phyloP scores from a whole-genome alignment of 352 stramenopile genomes.

The Phytophthora pinifolia region DNA sequence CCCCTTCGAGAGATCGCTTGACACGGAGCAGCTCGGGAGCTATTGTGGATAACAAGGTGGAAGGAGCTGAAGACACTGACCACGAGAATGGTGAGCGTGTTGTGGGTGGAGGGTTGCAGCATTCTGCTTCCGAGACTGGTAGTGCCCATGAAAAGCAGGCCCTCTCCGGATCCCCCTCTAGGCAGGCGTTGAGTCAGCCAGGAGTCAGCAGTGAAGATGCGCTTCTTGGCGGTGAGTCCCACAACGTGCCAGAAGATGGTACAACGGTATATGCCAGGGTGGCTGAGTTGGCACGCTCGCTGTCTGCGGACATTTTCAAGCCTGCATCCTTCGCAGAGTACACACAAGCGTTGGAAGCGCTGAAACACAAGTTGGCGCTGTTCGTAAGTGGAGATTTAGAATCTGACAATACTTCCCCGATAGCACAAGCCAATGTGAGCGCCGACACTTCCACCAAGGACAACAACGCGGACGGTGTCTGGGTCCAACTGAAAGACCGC shows the following conservation, averaged over 20 bases:
- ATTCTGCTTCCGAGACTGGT: conserved; percentile 9
- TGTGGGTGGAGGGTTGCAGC: not conserved
- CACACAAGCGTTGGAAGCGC: conserved; percentile 22
- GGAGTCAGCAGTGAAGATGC: not conserved
- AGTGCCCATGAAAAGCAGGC: conserved; percentile 4
- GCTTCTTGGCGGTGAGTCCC: not conserved
- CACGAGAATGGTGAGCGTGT: not conserved
- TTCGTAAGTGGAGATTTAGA: conserved; percentile 25
- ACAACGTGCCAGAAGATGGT: conserved; percentile 4
- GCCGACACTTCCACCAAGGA: not conserved
- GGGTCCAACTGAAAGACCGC: conserved; percentile 25
- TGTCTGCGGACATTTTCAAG: conserved; percentile 10
- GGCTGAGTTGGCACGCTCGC: conserved; percentile 4
- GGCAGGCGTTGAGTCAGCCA: conserved; percentile 3
- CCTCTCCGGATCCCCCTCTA: conserved; percentile 14
- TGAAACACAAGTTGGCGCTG: conserved; percentile 22
- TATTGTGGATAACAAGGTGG: conserved; percentile 9
- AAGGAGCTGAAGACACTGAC: conserved; percentile 3
- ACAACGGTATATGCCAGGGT: conserved; percentile 7
- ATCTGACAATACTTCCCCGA: not conserved
- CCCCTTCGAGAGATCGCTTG: conserved; percentile 10
- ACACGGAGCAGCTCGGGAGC: conserved; percentile 12
- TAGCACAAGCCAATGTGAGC: not conserved
- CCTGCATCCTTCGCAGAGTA: conserved; percentile 35
- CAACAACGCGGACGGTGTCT: conserved; percentile 1